phyloP scores from a whole-genome alignment of 306 rosid genomes.

The Trichosanthes truncata region DNA sequence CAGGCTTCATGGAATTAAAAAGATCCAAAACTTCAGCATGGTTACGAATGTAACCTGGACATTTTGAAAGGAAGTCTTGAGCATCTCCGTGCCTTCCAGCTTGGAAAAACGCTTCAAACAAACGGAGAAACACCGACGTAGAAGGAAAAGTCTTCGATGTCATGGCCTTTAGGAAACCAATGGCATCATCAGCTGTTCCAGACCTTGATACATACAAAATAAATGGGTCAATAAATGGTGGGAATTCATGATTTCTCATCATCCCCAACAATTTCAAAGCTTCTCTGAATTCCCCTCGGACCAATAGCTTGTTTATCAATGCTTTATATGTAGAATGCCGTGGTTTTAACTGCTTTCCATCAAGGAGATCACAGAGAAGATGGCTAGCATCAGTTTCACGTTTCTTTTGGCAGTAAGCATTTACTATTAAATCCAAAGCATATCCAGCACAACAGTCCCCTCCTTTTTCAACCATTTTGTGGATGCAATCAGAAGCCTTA shows the following conservation, averaged over 20 bases:
- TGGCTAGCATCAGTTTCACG: constrained; percentile 45
- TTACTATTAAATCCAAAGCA: constrained; percentile 39
- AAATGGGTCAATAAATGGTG: constrained; percentile 64
- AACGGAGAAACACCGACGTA: constrained; percentile 30
- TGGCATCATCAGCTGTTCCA: constrained; percentile 65
- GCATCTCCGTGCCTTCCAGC: constrained; percentile 53
- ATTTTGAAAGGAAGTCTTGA: constrained; percentile 62
- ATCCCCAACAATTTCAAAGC: constrained; percentile 50
- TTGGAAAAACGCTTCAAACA: constrained; percentile 58
- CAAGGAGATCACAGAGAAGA: constrained; percentile 34
- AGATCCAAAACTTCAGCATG: constrained; percentile 65
- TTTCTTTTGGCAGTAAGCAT: constrained; percentile 43
- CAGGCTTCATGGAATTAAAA: constrained; percentile 40
- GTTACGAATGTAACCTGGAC: constrained; percentile 61
- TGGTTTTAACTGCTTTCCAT: constrained; percentile 42
- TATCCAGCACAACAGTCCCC: constrained; percentile 28
- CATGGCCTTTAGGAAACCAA: constrained; percentile 47
- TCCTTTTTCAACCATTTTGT: constrained; percentile 46
- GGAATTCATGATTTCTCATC: constrained; percentile 62
- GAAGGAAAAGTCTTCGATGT: constrained; percentile 61
- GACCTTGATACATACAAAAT: constrained; percentile 43
- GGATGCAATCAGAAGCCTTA: constrained; percentile 43
- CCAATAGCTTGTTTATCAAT: constrained; percentile 42
- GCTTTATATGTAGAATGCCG: constrained; percentile 57
- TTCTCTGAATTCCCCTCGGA: constrained; percentile 42